A percentile compares a stretch with the other conserved stretches of the same genome.
Evolutionary conservation across 1,284 basidiomycete species (phyloP).

Genomic region (Puccinia coronata): DNA sequence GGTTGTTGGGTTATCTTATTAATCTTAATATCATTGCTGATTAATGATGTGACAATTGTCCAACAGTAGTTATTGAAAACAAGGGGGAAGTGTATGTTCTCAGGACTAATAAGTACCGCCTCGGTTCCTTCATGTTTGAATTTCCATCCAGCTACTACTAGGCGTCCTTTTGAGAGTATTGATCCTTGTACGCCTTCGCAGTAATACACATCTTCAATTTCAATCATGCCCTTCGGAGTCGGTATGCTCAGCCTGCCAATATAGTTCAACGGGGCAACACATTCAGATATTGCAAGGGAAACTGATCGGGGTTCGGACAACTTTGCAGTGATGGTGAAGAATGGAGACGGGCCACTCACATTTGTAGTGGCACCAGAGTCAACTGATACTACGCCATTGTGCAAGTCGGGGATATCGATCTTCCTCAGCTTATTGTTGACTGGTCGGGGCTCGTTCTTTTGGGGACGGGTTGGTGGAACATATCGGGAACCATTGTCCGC

Average conservation of each 20-base stretch:
- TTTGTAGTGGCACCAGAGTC: constrained; percentile 8
- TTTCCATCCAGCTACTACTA: not conserved
- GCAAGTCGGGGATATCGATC: not conserved
- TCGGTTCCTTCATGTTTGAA: not conserved
- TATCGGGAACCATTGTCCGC: not conserved
- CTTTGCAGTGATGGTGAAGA: not conserved
- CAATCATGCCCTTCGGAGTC: not conserved
- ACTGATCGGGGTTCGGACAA: not conserved
- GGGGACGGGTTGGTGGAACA: not conserved
- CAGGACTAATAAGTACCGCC: not conserved
- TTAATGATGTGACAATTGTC: not conserved
- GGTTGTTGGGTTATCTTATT: not conserved
- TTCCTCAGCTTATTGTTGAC: not conserved
- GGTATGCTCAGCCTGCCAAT: not conserved
- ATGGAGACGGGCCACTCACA: not conserved
- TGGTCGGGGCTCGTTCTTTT: not conserved
- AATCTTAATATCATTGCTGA: not conserved
- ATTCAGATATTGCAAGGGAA: not conserved
- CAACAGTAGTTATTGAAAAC: not conserved
- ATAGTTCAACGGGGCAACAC: not conserved
- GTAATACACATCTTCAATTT: not conserved
- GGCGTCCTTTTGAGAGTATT: not conserved
- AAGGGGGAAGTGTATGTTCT: not conserved
- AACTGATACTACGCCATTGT: not conserved
- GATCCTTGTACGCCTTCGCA: not conserved